These are phyloP conservation scores for Beverwykella pulmonaria DNA, from an alignment of 495 filamentous ascomycete species.

Conservation along the genomic window DNA sequence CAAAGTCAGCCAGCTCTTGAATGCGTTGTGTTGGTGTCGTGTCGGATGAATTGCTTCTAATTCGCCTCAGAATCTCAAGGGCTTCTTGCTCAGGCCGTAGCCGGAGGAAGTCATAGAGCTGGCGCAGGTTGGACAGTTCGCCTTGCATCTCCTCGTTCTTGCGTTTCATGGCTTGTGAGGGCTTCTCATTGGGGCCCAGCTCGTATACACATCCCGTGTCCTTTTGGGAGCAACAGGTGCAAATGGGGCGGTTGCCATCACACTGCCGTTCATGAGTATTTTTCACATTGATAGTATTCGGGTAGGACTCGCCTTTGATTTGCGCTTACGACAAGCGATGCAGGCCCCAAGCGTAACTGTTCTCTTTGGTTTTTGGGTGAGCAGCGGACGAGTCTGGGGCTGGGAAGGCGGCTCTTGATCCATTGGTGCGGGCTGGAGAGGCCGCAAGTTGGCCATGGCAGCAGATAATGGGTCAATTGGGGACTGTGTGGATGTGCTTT, in stretches of 20 bases:
- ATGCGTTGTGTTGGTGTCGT: conserved; percentile 14
- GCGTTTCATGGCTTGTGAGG: conserved; percentile 33
- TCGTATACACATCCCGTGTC: conserved; percentile 30
- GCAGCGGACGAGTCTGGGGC: conserved; percentile 11
- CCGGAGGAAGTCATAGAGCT: conserved; percentile 29
- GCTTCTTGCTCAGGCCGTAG: conserved; percentile 28
- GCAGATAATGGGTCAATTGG: neutral
- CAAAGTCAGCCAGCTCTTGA: conserved; percentile 19
- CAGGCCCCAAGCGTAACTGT: conserved; percentile 32
- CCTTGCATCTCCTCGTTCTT: conserved; percentile 37
- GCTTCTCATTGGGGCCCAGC: conserved; percentile 31
- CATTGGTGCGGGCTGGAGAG: conserved; percentile 30
- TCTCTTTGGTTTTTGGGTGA: conserved; percentile 31
- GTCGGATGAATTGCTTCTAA: conserved; percentile 6
- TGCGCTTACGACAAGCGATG: conserved; percentile 29
- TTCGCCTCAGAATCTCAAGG: conserved; percentile 16
- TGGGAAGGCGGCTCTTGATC: conserved; percentile 19
- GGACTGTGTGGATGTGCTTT: neutral
- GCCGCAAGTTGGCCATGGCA: conserved; percentile 27
- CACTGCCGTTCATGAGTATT: conserved; percentile 17
- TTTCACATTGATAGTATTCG: neutral
- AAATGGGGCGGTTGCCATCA: conserved; percentile 28
- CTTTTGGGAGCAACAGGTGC: conserved; percentile 32
- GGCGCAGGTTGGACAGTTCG: conserved; percentile 27
- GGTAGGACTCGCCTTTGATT: conserved; percentile 21